These are phyloP conservation scores for Amanita muscaria DNA, from an alignment of 768 basidiomycete genomes.

Conservation along the genomic window DNA sequence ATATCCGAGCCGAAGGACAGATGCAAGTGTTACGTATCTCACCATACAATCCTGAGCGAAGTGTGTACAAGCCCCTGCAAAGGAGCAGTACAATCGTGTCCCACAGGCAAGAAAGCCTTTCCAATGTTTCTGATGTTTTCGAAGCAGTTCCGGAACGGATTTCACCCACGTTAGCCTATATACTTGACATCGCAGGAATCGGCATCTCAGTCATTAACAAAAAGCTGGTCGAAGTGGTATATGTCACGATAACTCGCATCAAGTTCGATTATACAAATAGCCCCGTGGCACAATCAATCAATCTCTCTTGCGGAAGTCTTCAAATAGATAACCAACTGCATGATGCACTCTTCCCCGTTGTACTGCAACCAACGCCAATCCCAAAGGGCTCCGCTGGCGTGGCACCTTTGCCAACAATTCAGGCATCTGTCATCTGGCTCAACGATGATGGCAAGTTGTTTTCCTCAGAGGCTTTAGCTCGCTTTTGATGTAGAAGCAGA, in stretches of 20 bases:
- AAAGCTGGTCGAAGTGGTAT: slow-evolving; percentile 81
- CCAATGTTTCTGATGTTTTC: slow-evolving; percentile 66
- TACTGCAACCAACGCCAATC: slow-evolving; percentile 89
- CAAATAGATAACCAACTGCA: slow-evolving; percentile 98
- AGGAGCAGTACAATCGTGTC: slow-evolving; percentile 34
- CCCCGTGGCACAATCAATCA: slow-evolving; percentile 69
- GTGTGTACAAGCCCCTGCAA: slow-evolving; percentile 76
- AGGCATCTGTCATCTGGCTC: slow-evolving; percentile 79
- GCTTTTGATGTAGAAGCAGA: slow-evolving; percentile 34
- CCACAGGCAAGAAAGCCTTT: slow-evolving; percentile 59
- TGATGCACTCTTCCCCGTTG: slow-evolving; percentile 89
- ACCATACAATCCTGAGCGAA: slow-evolving; percentile 76
- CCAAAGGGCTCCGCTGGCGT: slow-evolving; percentile 65
- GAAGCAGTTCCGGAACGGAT: slow-evolving; percentile 79
- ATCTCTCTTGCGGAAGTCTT: slow-evolving; percentile 73
- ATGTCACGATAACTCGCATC: slow-evolving; percentile 68
- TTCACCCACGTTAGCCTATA: slow-evolving; percentile 53
- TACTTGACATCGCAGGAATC: slow-evolving; percentile 78
- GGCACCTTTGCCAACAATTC: slow-evolving; percentile 81
- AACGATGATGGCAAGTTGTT: slow-evolving; percentile 74
- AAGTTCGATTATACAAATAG: slow-evolving; percentile 83
- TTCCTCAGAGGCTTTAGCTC: not conserved
- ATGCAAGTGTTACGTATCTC: slow-evolving; percentile 83
- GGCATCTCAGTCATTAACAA: slow-evolving; percentile 90
- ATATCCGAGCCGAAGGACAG: slow-evolving; percentile 83